A percentile compares a stretch with the other conserved stretches of the same genome.
phyloP scores from a whole-genome alignment of 164 flowering plant genomes.

The Vitis vinifera region DNA sequence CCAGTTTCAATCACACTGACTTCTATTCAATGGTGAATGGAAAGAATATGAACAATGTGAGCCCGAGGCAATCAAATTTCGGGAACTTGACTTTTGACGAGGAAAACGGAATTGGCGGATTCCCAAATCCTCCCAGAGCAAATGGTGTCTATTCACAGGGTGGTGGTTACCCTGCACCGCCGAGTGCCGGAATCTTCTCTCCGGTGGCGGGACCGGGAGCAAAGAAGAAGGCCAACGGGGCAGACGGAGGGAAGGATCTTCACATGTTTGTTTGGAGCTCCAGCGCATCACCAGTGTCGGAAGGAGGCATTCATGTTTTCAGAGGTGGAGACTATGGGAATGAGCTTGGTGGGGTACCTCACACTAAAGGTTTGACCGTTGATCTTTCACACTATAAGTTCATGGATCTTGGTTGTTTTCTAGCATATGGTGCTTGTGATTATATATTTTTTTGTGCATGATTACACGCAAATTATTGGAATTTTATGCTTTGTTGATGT shows the following conservation, averaged over 20 bases:
- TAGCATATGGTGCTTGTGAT: too few relatives aligned
- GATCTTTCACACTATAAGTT: background rate
- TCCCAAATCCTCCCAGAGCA: constrained; percentile 8
- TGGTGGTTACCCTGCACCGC: constrained; percentile 51
- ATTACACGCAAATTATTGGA: too few relatives aligned
- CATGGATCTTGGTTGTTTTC: too few relatives aligned
- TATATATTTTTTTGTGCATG: too few relatives aligned
- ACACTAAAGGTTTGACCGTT: constrained; percentile 44
- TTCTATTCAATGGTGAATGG: constrained; percentile 22
- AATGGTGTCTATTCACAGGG: constrained; percentile 9
- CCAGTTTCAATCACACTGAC: constrained; percentile 25
- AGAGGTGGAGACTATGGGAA: constrained; percentile 32
- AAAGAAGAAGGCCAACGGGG: constrained; percentile 51
- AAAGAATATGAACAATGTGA: constrained; percentile 5
- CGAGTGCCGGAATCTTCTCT: constrained; percentile 61
- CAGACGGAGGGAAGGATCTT: constrained; percentile 26
- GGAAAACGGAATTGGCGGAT: constrained; percentile 33
- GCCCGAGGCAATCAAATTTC: constrained; percentile 20
- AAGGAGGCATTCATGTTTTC: constrained; percentile 13
- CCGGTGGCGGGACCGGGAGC: constrained; percentile 45
- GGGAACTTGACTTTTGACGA: constrained; percentile 53
- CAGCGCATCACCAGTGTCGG: constrained; percentile 28
- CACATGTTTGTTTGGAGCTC: constrained; percentile 38
- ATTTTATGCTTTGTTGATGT: too few relatives aligned
- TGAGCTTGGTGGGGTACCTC: constrained; percentile 43